Conservation (phyloP, 2,329 filamentous ascomycete genomes). For the Magnaporthiopsis rhizophila region DNA sequence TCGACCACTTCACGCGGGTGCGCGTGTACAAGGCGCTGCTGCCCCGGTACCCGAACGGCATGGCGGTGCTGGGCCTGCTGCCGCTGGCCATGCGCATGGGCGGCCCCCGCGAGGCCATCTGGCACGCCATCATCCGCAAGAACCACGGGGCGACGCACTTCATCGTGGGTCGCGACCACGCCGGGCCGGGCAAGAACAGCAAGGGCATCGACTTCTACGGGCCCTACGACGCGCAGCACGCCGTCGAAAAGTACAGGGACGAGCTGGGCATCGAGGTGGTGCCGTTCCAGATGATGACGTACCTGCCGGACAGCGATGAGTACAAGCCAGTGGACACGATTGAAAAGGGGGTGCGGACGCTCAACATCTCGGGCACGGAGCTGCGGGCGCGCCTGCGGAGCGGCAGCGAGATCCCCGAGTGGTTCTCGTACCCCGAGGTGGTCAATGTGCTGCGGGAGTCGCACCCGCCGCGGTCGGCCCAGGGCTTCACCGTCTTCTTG, state of each 20-base stretch:
- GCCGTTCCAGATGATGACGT: constrained; percentile 99
- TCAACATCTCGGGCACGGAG: constrained; percentile 83
- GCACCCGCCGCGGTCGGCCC: constrained; percentile 80
- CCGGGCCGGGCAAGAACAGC: constrained; percentile 96
- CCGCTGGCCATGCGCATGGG: constrained; percentile 99
- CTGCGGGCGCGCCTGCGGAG: constrained; percentile 85
- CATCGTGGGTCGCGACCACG: constrained; percentile 97
- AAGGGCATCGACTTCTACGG: constrained; percentile 96
- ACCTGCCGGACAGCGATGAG: constrained; percentile 94
- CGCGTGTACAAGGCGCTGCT: constrained; percentile 97
- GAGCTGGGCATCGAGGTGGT: constrained; percentile 99
- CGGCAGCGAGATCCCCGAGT: constrained; percentile 92
- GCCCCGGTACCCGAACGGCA: constrained; percentile 95
- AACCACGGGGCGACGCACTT: constrained; percentile 99
- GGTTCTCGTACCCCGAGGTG: constrained; percentile 99
- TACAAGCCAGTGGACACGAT: constrained; percentile 93
- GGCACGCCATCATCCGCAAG: constrained; percentile 99
- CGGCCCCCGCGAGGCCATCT: constrained; percentile 94
- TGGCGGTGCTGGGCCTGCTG: constrained; percentile 92
- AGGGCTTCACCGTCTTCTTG: constrained; percentile 98
- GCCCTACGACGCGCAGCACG: constrained; percentile 92
- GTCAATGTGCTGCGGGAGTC: constrained; percentile 94
- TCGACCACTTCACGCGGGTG: constrained; percentile 98
- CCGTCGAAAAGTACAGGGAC: constrained; percentile 90
- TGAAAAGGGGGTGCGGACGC: constrained; percentile 70